Conservation (phyloP, 2,329 filamentous ascomycete genomes). For the Ophiocordyceps unilateralis region DNA sequence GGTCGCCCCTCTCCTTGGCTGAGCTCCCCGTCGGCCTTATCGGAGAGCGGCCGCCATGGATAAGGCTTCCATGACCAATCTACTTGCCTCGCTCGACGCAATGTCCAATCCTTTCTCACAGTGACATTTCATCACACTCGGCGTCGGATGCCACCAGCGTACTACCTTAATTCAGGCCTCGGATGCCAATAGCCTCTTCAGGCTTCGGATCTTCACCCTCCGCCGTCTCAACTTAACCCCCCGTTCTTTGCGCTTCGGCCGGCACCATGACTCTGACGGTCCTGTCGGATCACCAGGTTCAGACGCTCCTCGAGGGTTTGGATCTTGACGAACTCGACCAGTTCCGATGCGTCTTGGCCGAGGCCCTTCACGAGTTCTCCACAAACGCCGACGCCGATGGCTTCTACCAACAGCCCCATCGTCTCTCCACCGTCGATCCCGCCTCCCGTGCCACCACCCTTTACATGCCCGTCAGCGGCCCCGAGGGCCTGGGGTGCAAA, state of each 20-base stretch:
- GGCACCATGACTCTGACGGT: conserved; percentile 39
- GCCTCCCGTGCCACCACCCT: conserved; percentile 41
- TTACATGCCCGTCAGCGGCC: conserved; percentile 58
- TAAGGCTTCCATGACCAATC: too few species aligned
- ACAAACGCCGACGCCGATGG: conserved; percentile 29
- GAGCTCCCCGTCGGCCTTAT: too few species aligned
- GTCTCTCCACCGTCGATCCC: conserved; percentile 28
- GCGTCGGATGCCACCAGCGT: too few species aligned
- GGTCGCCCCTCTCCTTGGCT: too few species aligned
- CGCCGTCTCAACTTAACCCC: neutral
- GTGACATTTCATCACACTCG: too few species aligned
- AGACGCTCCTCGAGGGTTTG: conserved; percentile 33
- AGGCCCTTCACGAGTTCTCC: conserved; percentile 44
- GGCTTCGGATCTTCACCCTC: neutral
- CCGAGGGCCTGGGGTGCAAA: conserved; percentile 50
- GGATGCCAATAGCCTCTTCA: neutral
- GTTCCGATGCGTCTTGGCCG: conserved; percentile 30
- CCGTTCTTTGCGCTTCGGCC: neutral
- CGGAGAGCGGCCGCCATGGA: too few species aligned
- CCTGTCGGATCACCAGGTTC: conserved; percentile 39
- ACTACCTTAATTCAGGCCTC: too few species aligned
- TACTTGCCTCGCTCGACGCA: neutral
- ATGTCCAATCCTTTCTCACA: neutral
- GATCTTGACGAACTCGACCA: conserved; percentile 32
- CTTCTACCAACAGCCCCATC: conserved; percentile 37